Base-by-base conservation (phyloP, 2,329 filamentous ascomycete species). In the Pezicula radicicola region DNA sequence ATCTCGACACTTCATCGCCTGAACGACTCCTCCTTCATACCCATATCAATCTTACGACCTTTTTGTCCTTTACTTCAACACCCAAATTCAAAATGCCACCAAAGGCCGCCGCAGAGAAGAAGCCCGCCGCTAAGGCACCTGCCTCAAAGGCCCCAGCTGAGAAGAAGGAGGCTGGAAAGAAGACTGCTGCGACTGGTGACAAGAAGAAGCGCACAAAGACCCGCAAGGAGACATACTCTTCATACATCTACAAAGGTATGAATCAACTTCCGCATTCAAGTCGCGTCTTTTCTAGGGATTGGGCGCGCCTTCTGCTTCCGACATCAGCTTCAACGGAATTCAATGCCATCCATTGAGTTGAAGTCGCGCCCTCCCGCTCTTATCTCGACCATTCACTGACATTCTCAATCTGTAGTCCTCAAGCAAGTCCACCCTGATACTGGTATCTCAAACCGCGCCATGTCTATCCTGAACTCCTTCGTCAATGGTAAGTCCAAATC, bases 161-260 rank as follows among this genome's bases (percentile, higher is more conserved):
- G 86, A 97, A 97, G 89, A 97, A 97, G 88, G 93, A 97, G 79
- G 94, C 93, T 62, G 94, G 93, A 82, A 99, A 99, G 90, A 99
- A 97, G 89, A 97, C 94, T 46, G 91, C 93, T 55, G 85, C 92
- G 57, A 85, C 90, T 71, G 94, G 94, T 61, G 94, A 97, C 68
- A 97, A 97, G 91, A 99, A 99, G 90, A 99, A 97, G 92, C 91
- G 94, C 72, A 96, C 91, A 81, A 99, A 99, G 92, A 90, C 92
- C 64, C 88, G 94, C 79, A 97, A 97, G 89, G 94, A 99, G 84
- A 99, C 94, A n/a, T 99, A 99, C 83, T 95, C 89, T 66, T 95
- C 91, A 51, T 99, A 99, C 85, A 99, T 99, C 79, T 99, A 97
- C 89, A 99, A 97, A 84, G 94, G 93, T 97, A 72, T 75, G 84